These are phyloP conservation scores for Choricystis sp. DNA, from an alignment of 139 green algal species.

Conservation along the genomic window DNA sequence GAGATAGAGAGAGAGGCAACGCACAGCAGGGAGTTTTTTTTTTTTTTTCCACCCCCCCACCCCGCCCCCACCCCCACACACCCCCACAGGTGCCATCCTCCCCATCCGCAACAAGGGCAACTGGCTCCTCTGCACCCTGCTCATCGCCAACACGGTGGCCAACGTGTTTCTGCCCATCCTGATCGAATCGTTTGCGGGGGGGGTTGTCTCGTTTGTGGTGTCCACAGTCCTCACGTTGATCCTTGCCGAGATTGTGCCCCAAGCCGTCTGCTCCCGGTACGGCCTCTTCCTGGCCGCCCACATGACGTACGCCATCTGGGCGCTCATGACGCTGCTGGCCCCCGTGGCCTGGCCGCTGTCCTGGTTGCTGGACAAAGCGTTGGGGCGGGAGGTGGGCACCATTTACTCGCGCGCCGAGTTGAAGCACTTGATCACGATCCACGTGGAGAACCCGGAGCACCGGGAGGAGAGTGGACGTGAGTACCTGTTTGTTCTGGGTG, in stretches of 20 bases:
- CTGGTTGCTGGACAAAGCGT: conserved; percentile 27
- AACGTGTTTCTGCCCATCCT: conserved; percentile 39
- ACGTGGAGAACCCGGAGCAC: conserved; percentile 33
- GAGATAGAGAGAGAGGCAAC: not conserved
- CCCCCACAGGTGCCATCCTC: conserved; percentile 2
- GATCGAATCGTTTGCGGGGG: conserved; percentile 21
- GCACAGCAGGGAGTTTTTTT: not conserved
- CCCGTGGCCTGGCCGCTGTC: conserved; percentile 34
- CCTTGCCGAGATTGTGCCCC: conserved; percentile 46
- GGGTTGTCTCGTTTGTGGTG: conserved; percentile 18
- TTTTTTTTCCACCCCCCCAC: not conserved
- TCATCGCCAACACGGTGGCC: conserved; percentile 43
- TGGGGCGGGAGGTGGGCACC: conserved; percentile 39
- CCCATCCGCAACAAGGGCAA: conserved; percentile 39
- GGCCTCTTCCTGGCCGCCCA: conserved; percentile 36
- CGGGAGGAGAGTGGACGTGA: too few species aligned
- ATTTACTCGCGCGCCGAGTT: conserved; percentile 35
- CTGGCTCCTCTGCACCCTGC: conserved; percentile 47
- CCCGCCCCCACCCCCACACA: not conserved
- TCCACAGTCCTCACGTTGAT: conserved; percentile 33
- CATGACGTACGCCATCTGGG: conserved; percentile 19
- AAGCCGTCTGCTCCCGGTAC: conserved; percentile 37
- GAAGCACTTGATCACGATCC: conserved; percentile 34
- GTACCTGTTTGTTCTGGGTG: too few species aligned
- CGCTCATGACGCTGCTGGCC: conserved; percentile 25